These are phyloP conservation scores for Tylopilus felleus DNA, from an alignment of 768 basidiomycete genomes.

Conservation along the genomic window DNA sequence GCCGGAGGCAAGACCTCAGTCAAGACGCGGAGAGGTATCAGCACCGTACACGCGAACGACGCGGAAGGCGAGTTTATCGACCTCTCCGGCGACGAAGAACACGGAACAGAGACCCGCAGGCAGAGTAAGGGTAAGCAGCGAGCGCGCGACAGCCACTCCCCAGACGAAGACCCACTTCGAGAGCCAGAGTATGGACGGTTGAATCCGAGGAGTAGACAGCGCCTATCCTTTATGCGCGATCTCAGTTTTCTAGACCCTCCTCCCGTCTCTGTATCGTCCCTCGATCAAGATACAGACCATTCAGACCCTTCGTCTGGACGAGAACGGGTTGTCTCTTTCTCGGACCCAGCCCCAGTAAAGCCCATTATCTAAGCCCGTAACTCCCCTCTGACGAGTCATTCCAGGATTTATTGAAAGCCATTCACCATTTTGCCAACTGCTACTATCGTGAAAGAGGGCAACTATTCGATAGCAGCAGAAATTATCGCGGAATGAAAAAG, in stretches of 20 bases:
- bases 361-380: neutral
- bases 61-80: constrained; percentile 25
- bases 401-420: constrained; percentile 50
- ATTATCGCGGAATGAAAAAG: constrained; percentile 45
- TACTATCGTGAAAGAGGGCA: constrained; percentile 65
- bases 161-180: constrained; percentile 4
- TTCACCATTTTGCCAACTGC: constrained; percentile 48
- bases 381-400: constrained; percentile 19
- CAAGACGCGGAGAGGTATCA: constrained; percentile 33
- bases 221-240: constrained; percentile 45
- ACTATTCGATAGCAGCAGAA: constrained; percentile 47
- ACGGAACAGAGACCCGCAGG: neutral
- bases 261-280: constrained; percentile 5
- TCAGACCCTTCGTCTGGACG: constrained; percentile 1
- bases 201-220: constrained; percentile 35
- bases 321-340: constrained; percentile 17
- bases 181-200: constrained; percentile 14
- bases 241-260: constrained; percentile 52
- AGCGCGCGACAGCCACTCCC: constrained; percentile 11
- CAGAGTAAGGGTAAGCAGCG: constrained; percentile 27
- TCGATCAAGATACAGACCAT: constrained; percentile 4
- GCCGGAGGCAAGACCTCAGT: constrained; percentile 52
- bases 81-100: constrained; percentile 21
- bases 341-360: constrained; percentile 54
- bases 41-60: constrained; percentile 18